A percentile compares a stretch with the other conserved stretches of the same genome.
Conservation (phyloP, 2,329 filamentous ascomycete genomes). For the Aschersonia sp. region DNA sequence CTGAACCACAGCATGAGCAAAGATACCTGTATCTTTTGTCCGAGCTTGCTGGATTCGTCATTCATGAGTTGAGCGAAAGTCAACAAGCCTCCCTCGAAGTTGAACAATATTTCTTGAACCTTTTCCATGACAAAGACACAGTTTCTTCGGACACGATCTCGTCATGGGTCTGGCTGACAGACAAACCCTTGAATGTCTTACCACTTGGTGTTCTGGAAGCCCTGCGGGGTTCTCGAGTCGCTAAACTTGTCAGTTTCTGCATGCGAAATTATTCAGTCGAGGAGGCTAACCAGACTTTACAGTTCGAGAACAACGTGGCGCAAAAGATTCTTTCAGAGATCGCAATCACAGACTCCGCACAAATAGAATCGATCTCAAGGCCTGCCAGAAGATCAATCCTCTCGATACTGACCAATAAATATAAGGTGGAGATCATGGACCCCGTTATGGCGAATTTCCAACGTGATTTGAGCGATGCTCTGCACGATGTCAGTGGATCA, state of each 20-base stretch:
- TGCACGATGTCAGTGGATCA: conserved; percentile 2
- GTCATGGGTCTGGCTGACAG: conserved; percentile 18
- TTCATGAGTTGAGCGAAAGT: conserved; percentile 21
- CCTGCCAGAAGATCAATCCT: conserved; percentile 21
- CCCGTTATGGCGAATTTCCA: conserved; percentile 14
- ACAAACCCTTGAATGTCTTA: conserved; percentile 17
- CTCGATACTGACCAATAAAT: conserved; percentile 29
- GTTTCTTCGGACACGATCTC: not conserved
- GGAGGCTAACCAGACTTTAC: not conserved
- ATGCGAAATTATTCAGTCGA: not conserved
- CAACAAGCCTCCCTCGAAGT: conserved; percentile 19
- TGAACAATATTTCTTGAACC: conserved; percentile 18
- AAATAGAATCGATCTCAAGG: conserved; percentile 7
- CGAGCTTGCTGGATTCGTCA: conserved; percentile 18
- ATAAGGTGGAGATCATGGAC: conserved; percentile 19
- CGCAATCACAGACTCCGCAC: conserved; percentile 4
- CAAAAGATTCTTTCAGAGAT: conserved; percentile 19
- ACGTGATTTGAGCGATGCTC: conserved; percentile 8
- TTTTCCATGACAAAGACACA: conserved; percentile 20
- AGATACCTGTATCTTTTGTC: conserved; percentile 23
- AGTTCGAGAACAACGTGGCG: conserved; percentile 22
- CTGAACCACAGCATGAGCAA: conserved; percentile 13
- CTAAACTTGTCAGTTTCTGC: conserved; percentile 16
- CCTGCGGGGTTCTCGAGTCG: conserved; percentile 18
- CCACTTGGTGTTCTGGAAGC: conserved; percentile 23